Percentiles rank a stretch among this genome's conserved stretches.
Conservation (phyloP, 257 asterid genomes). For the Lithospermum erythrorhizon region DNA sequence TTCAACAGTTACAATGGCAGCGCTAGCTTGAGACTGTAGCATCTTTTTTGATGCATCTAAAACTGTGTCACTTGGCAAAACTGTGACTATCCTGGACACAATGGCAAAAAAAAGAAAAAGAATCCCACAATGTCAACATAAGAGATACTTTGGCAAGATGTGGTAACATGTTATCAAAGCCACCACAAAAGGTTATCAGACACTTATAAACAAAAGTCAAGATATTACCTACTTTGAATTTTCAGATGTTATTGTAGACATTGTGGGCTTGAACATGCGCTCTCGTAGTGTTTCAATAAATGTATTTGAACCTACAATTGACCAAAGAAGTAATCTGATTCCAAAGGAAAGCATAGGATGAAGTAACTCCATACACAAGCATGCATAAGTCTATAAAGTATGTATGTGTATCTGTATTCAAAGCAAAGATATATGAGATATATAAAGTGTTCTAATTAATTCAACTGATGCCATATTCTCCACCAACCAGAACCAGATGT, state of each 20-base stretch:
- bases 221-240: conserved; percentile 97
- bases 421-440: neutral
- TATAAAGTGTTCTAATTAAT: neutral
- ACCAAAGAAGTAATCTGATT: neutral
- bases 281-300: conserved; percentile 80
- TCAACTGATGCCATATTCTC: neutral
- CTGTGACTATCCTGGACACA: conserved; percentile 41
- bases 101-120: neutral
- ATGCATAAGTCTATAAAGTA: no score
- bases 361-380: neutral
- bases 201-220: conserved; percentile 18
- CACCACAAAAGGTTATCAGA: neutral
- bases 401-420: no score
- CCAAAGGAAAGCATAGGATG: neutral
- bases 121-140: neutral
- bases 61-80: conserved; percentile 74
- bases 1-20: conserved; percentile 64
- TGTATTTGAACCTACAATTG: conserved; percentile 61
- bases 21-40: conserved; percentile 52
- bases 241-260: conserved; percentile 79
- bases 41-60: conserved; percentile 71
- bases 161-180: neutral
- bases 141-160: no score
- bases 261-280: conserved; percentile 79
- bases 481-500: conserved; percentile 73